Conservation (phyloP, 208 protist genomes). For the Endotrypanum monterogeii region DNA sequence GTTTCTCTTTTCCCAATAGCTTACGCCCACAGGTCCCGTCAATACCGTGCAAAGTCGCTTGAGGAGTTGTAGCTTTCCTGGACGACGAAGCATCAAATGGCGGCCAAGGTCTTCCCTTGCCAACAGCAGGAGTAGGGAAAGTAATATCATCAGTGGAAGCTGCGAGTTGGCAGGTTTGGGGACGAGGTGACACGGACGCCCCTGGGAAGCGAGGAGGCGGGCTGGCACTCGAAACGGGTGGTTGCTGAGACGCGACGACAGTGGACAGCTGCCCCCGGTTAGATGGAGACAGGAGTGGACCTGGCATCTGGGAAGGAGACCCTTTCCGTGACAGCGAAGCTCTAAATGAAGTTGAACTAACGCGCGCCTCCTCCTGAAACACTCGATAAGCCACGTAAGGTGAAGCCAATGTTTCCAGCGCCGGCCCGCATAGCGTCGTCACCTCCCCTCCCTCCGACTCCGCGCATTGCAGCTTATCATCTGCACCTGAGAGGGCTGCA, state of each 20-base stretch:
- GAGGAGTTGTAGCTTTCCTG: not conserved
- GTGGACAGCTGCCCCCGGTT: not conserved
- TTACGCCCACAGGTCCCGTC: not conserved
- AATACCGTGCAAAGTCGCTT: not conserved
- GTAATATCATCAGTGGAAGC: not conserved
- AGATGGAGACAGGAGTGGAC: not conserved
- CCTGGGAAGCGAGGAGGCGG: constrained; percentile 18
- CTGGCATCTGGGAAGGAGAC: not conserved
- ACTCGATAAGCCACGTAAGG: not conserved
- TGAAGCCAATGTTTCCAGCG: constrained; percentile 17
- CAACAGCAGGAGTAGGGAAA: not conserved
- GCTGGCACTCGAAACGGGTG: constrained; percentile 7
- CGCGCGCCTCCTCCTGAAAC: too few relatives aligned
- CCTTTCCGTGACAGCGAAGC: not conserved
- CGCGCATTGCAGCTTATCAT: not conserved
- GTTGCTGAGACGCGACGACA: not conserved
- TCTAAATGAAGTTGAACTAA: not conserved
- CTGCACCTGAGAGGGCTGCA: not conserved
- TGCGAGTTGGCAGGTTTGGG: not conserved
- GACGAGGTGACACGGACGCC: not conserved
- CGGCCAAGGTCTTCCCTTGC: not conserved
- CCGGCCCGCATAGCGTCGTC: constrained; percentile 1
- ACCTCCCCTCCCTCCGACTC: not conserved
- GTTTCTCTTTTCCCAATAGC: not conserved
- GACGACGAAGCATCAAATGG: not conserved